Conservation (phyloP, 306 rosid species). For the Lathyrus tuberosus region DNA sequence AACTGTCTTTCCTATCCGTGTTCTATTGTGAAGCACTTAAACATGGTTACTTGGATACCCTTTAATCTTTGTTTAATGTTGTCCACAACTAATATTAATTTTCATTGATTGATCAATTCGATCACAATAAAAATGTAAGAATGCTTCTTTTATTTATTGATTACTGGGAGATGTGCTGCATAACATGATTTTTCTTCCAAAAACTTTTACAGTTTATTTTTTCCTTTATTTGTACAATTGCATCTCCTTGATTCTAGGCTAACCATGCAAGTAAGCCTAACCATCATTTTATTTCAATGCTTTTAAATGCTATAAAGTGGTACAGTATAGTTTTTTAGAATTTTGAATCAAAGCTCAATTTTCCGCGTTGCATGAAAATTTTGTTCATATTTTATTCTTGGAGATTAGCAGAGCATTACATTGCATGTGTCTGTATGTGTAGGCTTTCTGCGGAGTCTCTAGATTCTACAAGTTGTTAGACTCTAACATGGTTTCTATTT, state of each 20-base stretch:
- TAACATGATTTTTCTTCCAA: too few species aligned
- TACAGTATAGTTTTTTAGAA: neutral
- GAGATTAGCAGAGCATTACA: conserved; percentile 10
- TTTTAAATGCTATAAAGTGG: conserved; percentile 18
- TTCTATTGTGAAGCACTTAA: neutral
- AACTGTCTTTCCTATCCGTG: neutral
- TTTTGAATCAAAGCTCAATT: conserved; percentile 3
- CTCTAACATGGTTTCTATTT: conserved; percentile 9
- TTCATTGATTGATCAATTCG: neutral
- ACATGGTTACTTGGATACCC: too few species aligned
- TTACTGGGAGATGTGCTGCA: too few species aligned
- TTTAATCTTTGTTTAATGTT: too few species aligned
- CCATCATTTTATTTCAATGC: too few species aligned
- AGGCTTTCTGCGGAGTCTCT: conserved; percentile 16
- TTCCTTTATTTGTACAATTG: too few species aligned
- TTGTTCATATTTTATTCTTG: conserved; percentile 18
- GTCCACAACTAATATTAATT: neutral
- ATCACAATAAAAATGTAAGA: too few species aligned
- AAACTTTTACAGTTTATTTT: too few species aligned
- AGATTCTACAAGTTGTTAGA: neutral
- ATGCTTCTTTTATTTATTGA: too few species aligned
- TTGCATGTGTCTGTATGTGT: neutral
- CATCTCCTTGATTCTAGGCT: too few species aligned
- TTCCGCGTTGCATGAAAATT: conserved; percentile 23
- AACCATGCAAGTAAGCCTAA: too few species aligned